Conservation (phyloP, 1,284 basidiomycete species). For the Tetrapyrgos nigripes region DNA sequence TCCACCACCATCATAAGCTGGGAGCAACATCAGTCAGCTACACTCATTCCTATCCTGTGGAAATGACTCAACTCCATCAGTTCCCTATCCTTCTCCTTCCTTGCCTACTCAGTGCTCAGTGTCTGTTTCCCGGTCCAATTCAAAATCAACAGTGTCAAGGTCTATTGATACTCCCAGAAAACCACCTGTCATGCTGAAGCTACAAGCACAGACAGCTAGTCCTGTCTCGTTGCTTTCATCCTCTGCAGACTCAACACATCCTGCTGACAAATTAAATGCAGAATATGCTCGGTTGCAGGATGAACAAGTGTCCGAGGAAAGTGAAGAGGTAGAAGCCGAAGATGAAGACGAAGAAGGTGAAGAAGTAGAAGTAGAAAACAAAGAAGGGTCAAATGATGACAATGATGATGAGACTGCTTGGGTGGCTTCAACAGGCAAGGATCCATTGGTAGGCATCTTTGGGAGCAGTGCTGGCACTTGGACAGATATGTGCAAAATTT, state of each 20-base stretch:
- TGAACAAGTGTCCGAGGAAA: no score
- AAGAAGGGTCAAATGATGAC: constrained; percentile 31
- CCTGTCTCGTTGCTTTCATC: neutral
- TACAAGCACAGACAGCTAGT: neutral
- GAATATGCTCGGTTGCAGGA: neutral
- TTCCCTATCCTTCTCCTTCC: constrained; percentile 56
- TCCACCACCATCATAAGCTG: constrained; percentile 48
- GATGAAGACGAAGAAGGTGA: constrained; percentile 33
- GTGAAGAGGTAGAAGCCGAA: no score
- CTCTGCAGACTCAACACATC: neutral
- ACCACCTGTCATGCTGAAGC: constrained; percentile 13
- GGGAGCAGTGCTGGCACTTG: constrained; percentile 68
- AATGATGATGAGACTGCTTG: constrained; percentile 41
- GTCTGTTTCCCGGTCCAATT: neutral
- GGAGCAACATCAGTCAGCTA: constrained; percentile 25
- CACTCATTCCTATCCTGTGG: constrained; percentile 54
- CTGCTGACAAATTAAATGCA: neutral
- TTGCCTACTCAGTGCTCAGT: constrained; percentile 37
- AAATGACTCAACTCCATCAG: constrained; percentile 7
- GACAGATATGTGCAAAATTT: constrained; percentile 54
- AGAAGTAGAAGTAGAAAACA: constrained; percentile 32
- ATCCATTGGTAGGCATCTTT: constrained; percentile 47
- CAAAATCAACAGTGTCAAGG: constrained; percentile 3
- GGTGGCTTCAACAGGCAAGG: constrained; percentile 36
- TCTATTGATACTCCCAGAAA: constrained; percentile 44